A percentile compares a stretch with the other conserved stretches of the same genome.
Evolutionary conservation across 352 stramenopile genomes (phyloP).

Genomic region (Globisporangium barbulae): DNA sequence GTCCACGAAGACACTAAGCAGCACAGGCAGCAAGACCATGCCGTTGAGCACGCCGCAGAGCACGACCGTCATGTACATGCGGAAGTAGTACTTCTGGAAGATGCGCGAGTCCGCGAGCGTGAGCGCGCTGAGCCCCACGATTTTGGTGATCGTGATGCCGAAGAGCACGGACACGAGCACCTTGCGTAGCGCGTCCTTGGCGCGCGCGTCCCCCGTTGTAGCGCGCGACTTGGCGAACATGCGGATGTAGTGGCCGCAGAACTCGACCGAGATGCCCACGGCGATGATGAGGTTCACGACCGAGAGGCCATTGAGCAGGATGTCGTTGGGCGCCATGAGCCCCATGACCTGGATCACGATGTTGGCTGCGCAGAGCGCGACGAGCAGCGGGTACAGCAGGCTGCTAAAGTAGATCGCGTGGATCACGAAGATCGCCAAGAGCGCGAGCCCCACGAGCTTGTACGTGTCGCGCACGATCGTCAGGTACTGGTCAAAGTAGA

Average conservation of each 20-base stretch:
- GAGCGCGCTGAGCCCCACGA: slow-evolving; percentile 79
- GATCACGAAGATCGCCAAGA: slow-evolving; percentile 46
- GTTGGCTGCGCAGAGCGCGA: slow-evolving; percentile 38
- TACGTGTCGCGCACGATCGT: slow-evolving; percentile 52
- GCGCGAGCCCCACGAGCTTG: slow-evolving; percentile 39
- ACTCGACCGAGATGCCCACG: slow-evolving; percentile 73
- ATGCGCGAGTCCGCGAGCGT: slow-evolving; percentile 79
- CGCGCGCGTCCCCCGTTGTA: slow-evolving; percentile 35
- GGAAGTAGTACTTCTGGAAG: slow-evolving; percentile 91
- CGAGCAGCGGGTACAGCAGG: slow-evolving; percentile 42
- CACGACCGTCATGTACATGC: slow-evolving; percentile 86
- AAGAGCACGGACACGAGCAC: slow-evolving; percentile 77
- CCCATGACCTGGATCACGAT: slow-evolving; percentile 62
- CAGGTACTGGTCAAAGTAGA: slow-evolving; percentile 72
- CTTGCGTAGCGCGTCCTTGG: slow-evolving; percentile 41
- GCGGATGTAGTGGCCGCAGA: slow-evolving; percentile 67
- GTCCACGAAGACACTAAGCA: slow-evolving; percentile 53
- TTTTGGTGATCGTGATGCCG: slow-evolving; percentile 87
- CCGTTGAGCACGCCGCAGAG: slow-evolving; percentile 78
- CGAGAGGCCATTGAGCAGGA: slow-evolving; percentile 79
- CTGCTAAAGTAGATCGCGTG: slow-evolving; percentile 48
- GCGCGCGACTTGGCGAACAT: slow-evolving; percentile 51
- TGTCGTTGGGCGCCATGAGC: slow-evolving; percentile 54
- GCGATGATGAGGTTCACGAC: slow-evolving; percentile 80
- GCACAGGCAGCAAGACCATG: slow-evolving; percentile 55